phyloP scores from a whole-genome alignment of 2,329 filamentous ascomycete species.

The Mycosphaerelloides madeirae region DNA sequence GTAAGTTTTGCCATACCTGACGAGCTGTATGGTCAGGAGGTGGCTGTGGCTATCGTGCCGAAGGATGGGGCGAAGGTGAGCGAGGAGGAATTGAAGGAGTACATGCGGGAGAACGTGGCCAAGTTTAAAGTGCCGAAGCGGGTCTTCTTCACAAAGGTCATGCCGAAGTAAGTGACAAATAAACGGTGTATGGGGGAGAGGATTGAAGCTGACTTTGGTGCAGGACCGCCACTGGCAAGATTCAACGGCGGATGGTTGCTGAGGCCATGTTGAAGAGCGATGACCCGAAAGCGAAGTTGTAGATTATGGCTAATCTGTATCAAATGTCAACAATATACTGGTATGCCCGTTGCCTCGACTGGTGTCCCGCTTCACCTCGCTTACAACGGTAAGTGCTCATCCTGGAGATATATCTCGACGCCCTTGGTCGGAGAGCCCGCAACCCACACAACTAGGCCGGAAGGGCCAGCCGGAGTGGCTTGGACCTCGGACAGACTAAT shows the following conservation, averaged over 20 bases:
- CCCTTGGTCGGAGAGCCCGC: too few species aligned
- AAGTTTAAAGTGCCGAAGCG: constrained; percentile 85
- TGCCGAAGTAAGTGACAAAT: constrained; percentile 68
- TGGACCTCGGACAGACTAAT: too few species aligned
- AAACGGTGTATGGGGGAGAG: too few species aligned
- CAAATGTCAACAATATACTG: too few species aligned
- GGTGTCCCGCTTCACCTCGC: too few species aligned
- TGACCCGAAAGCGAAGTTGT: constrained; percentile 13
- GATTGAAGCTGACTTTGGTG: neutral
- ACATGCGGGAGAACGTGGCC: constrained; percentile 64
- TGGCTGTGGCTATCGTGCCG: constrained; percentile 70
- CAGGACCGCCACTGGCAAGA: constrained; percentile 73
- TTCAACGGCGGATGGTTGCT: constrained; percentile 79
- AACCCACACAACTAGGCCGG: too few species aligned
- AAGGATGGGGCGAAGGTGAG: constrained; percentile 54
- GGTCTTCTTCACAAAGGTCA: constrained; percentile 76
- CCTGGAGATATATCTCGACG: too few species aligned
- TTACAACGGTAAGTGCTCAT: too few species aligned
- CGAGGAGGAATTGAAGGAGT: constrained; percentile 60
- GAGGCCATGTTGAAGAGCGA: constrained; percentile 68
- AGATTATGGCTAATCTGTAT: too few species aligned
- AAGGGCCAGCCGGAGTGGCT: too few species aligned
- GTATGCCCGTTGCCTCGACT: too few species aligned
- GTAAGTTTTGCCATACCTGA: constrained; percentile 81
- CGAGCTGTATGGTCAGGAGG: constrained; percentile 77